Evolutionary conservation across 148 eudicot genomes (phyloP).

Genomic region (Talinum fruticosum): DNA sequence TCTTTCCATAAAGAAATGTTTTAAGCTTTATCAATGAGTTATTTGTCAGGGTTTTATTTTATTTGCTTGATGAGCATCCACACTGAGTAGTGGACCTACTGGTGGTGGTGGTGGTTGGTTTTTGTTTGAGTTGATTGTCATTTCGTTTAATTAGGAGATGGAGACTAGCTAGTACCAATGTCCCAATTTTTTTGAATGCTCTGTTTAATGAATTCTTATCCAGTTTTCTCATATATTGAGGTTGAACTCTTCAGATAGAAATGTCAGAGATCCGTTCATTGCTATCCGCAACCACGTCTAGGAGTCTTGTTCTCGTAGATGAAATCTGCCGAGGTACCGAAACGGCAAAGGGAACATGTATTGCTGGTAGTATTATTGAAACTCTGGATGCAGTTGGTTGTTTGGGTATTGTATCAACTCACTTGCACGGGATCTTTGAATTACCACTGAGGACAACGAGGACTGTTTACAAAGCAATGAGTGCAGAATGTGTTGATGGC

Average conservation of each 20-base stretch:
- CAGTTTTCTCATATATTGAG: conserved; percentile 10
- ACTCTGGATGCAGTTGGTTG: conserved; percentile 72
- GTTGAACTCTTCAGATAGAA: conserved; percentile 63
- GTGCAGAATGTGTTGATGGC: conserved; percentile 57
- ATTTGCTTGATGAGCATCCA: too few species aligned
- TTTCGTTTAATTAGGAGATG: too few species aligned
- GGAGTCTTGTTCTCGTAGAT: conserved; percentile 91
- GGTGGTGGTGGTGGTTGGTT: too few species aligned
- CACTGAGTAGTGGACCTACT: too few species aligned
- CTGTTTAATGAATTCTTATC: background rate
- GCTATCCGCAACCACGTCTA: conserved; percentile 65
- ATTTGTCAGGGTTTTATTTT: too few species aligned
- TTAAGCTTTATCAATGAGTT: too few species aligned
- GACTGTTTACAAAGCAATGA: conserved; percentile 73
- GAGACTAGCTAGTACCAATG: too few species aligned
- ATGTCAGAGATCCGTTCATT: conserved; percentile 95
- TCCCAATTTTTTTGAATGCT: background rate
- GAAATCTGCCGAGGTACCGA: conserved; percentile 98
- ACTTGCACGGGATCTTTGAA: conserved; percentile 85
- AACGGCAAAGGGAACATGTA: conserved; percentile 93
- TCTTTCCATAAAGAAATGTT: too few species aligned
- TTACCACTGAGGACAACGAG: conserved; percentile 61
- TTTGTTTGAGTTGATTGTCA: too few species aligned
- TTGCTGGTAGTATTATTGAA: conserved; percentile 91
- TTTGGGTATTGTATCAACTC: conserved; percentile 89